Evolutionary conservation across 768 basidiomycete species (phyloP), one percentile per base, ranked within the genome.

Genomic region (Candolleomyces efflorescens): DNA sequence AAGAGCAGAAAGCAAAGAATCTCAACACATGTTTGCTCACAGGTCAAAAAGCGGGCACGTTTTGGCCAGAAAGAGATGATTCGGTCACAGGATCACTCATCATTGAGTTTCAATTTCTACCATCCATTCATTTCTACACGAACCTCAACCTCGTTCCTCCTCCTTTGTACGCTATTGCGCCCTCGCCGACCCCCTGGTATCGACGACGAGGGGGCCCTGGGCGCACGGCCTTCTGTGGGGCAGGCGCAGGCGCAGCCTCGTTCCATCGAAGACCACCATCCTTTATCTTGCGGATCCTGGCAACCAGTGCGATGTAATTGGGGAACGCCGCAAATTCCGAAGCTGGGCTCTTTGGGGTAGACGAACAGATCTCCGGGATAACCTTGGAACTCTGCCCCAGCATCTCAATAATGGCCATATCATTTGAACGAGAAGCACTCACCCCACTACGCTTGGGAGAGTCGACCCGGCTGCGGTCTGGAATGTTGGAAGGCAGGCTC

Each of bases 81-180:
- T 38, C 27, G 45, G 57, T 58, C 57, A 58, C 57, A 58, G 50
- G 51, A 58, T 57, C 47, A 56, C 15, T 27, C 13, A 51, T 51
- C 15, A 15, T 26, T 48, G 49, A 11, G 23, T 15, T n/a, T n/a
- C 27, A 36, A n/a, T 36, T 13, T 20, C 49, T 36, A 36, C 26
- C 49, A 11, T n/a, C 24, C n/a, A n/a, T n/a, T n/a, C n/a, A 4
- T 18, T 20, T 20, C 46, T 20, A 48, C 46, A 20, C 18, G 10
- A 44, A 44, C 43, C 43, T 22, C n/a, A 22, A 44, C 20, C 43
- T 6, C 13, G 17, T n/a, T 44, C 43, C 43, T 22, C 20, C 43
- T 44, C 43, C 43, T 6, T 22, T 22, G 20, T 44, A 44, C 43
- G 5, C 32, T 11, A 32, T 32, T 5, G 5, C 5, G 32, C 32